Evolutionary conservation across 2,329 filamentous ascomycete genomes (phyloP).

Genomic region (Tolypocladium album): DNA sequence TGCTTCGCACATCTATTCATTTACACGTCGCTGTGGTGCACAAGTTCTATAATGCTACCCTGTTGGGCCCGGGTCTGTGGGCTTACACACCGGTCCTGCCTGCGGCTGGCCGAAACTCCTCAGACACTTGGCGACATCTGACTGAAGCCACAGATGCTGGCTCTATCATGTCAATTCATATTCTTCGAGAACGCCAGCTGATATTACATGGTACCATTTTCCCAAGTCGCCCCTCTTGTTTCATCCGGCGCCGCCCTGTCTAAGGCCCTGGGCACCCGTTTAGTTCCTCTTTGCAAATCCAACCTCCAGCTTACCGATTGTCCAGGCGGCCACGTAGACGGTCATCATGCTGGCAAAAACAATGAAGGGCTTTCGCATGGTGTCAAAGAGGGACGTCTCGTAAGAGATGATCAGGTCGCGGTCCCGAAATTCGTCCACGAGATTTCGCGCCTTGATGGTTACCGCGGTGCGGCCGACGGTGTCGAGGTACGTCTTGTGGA

Average conservation of each 20-base stretch:
- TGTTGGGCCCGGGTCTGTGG: no score
- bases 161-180: conserved; percentile 7
- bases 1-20: no score
- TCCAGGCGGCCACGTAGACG: conserved; percentile 67
- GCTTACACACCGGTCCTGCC: no score
- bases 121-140: neutral
- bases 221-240: neutral
- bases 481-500: conserved; percentile 89
- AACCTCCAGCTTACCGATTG: conserved; percentile 67
- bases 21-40: no score
- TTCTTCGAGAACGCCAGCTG: conserved; percentile 6
- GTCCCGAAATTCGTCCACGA: conserved; percentile 84
- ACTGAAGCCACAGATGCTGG: neutral
- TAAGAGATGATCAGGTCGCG: conserved; percentile 80
- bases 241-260: neutral
- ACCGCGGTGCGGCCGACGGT: conserved; percentile 80
- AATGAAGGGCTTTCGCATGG: conserved; percentile 76
- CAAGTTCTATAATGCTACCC: no score
- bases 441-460: conserved; percentile 68
- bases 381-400: conserved; percentile 65
- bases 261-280: neutral
- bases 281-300: conserved; percentile 51
- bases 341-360: conserved; percentile 63
- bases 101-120: no score
- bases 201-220: conserved; percentile 7